A percentile compares a stretch with the other conserved stretches of the same genome.
phyloP scores from a whole-genome alignment of 495 filamentous ascomycete genomes.

The Neurospora terricola region DNA sequence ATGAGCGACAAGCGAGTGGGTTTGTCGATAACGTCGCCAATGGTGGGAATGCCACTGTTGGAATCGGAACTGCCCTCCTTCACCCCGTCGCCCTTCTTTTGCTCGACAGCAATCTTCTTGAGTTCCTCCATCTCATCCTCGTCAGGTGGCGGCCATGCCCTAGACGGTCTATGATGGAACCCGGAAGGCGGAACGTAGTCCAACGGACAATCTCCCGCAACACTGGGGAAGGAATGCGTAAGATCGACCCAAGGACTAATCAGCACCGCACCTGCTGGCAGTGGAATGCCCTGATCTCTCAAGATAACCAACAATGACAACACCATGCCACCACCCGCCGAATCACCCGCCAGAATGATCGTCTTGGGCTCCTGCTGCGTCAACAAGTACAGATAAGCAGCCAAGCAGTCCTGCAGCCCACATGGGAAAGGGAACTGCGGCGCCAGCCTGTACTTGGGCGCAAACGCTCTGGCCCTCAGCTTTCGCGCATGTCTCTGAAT shows the following conservation, averaged over 20 bases:
- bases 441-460: slow-evolving; percentile 77
- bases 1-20: slow-evolving; percentile 46
- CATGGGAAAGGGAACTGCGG: slow-evolving; percentile 96
- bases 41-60: slow-evolving; percentile 9
- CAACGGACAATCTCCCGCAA: slow-evolving; percentile 56
- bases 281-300: slow-evolving; percentile 67
- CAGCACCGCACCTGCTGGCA: slow-evolving; percentile 82
- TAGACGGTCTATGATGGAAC: slow-evolving; percentile 75
- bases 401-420: slow-evolving; percentile 76
- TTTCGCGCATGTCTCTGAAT: slow-evolving; percentile 92
- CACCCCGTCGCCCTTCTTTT: slow-evolving; percentile 12
- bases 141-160: slow-evolving; percentile 85
- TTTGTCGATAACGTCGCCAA: slow-evolving; percentile 24
- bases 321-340: slow-evolving; percentile 82
- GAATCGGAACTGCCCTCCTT: background rate
- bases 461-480: slow-evolving; percentile 77
- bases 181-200: slow-evolving; percentile 86
- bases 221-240: slow-evolving; percentile 88
- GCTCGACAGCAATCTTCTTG: slow-evolving; percentile 22
- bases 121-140: slow-evolving; percentile 50
- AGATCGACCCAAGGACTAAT: slow-evolving; percentile 92
- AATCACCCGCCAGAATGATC: slow-evolving; percentile 78
- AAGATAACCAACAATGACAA: slow-evolving; percentile 69
- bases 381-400: slow-evolving; percentile 75
- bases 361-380: slow-evolving; percentile 62